Percentiles rank a stretch among this genome's conserved stretches.
Conservation (phyloP, 768 basidiomycete species). For the Pleurotus eryngii region DNA sequence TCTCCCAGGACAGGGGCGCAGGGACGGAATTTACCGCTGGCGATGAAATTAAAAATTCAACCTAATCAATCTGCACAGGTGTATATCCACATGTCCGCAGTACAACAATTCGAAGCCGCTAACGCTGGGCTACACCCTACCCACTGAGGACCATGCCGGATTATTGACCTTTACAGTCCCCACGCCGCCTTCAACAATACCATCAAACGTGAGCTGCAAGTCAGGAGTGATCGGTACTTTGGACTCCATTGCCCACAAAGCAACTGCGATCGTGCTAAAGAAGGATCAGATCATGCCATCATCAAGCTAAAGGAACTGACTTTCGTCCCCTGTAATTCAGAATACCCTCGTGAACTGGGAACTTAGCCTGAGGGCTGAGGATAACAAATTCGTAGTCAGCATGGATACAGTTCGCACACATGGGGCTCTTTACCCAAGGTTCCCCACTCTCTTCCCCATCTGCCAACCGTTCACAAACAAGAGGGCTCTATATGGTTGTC, state of each 20-base stretch:
- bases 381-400: neutral
- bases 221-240: constrained; percentile 43
- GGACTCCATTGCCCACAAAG: constrained; percentile 65
- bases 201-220: constrained; percentile 53
- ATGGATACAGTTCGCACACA: neutral
- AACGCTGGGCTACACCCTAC: constrained; percentile 13
- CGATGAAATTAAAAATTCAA: too few relatives aligned
- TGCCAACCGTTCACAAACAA: constrained; percentile 88
- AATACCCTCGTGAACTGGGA: constrained; percentile 83
- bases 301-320: constrained; percentile 32
- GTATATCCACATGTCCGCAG: too few relatives aligned
- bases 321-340: constrained; percentile 69
- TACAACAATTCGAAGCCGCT: too few relatives aligned
- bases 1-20: too few relatives aligned
- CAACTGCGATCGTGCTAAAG: constrained; percentile 54
- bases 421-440: constrained; percentile 48
- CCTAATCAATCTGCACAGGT: too few relatives aligned
- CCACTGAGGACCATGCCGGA: constrained; percentile 48
- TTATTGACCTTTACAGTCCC: constrained; percentile 53
- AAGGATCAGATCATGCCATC: neutral
- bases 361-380: constrained; percentile 68
- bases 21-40: too few relatives aligned
- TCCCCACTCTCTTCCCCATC: constrained; percentile 78
- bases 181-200: constrained; percentile 62
- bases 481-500: constrained; percentile 67